Conservation (phyloP, 805 yeast species). For the Metschnikowia lochheadii region DNA sequence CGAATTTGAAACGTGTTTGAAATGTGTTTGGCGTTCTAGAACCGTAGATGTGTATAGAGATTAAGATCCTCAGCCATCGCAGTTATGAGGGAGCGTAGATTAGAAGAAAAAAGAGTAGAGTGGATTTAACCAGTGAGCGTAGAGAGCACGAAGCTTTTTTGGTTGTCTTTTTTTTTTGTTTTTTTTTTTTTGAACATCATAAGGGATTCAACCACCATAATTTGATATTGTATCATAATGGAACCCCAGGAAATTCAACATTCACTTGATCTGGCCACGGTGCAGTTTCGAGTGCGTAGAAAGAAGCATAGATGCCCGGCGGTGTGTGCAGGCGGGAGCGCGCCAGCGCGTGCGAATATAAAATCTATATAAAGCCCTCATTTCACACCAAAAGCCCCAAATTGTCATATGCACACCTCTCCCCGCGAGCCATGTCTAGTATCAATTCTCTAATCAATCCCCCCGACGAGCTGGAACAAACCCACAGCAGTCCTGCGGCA, state of each 20-base stretch:
- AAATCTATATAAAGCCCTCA: slow-evolving; percentile 16
- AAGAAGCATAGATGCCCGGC: slow-evolving; percentile 1
- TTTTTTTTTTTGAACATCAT: neutral
- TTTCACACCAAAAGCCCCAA: slow-evolving; percentile 2
- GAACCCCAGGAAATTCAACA: neutral
- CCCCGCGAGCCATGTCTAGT: slow-evolving; percentile 20
- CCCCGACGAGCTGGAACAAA: slow-evolving; percentile 19
- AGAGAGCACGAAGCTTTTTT: neutral
- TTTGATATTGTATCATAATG: no score
- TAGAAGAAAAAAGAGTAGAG: no score
- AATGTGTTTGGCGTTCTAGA: no score
- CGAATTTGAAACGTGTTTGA: no score
- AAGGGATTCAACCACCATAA: no score
- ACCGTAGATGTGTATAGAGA: no score
- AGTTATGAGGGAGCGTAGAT: no score
- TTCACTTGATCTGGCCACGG: neutral
- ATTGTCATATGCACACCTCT: slow-evolving; percentile 15
- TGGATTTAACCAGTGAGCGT: no score
- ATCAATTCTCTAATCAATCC: slow-evolving; percentile 26
- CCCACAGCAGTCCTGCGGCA: no score
- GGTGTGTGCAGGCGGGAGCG: slow-evolving; percentile 1
- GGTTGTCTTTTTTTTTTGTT: neutral
- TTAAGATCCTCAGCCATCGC: no score
- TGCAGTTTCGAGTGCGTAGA: neutral
- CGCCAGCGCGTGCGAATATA: slow-evolving; percentile 4